Evolutionary conservation across 352 stramenopile species (phyloP), one percentile per base, ranked within the genome.

Genomic region (Blastocystis sp.): DNA sequence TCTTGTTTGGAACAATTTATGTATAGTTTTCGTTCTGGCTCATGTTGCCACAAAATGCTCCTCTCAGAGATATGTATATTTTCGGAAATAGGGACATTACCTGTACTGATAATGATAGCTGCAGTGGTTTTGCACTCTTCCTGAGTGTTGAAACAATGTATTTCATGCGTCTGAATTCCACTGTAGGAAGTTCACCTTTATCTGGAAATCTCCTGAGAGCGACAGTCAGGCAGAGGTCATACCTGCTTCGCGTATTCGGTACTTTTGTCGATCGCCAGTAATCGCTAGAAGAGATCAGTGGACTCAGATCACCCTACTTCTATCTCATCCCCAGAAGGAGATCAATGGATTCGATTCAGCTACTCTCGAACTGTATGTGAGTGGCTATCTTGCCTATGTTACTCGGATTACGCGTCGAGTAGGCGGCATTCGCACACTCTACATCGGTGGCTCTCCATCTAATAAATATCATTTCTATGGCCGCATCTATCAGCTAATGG

Each of bases 1-100:
- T 29, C 2, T 26, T 34, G 5, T 34, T 47, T 3, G 20, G 13
- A 11, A 13, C 50, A 37, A 37, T 9, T 45, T 4, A 84, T 23
- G 29, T 11, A 0, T 68, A 84, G 73, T 69, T 84, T 15, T 68
- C 47, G 3, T 68, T 84, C 41, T 84, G 73, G 73, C 54, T 84
- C 56, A 43, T 29, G 41, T n/a, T 84, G 11, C 73, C 73, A 15
- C 8, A 26, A 69, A 43, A 37, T 2, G 20, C 68, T 66, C 6
- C 53, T 6, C 34, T 37, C 2, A 68, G 50, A 34, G 73, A 68
- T 68, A 45, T 68, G 47, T 84, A 55, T 34, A 15, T 84, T 39
- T 7, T 84, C 9, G 73, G 73, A 47, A 84, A 84, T 84, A 50
- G 73, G 45, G 47, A 64, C 37, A 66, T 84, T n/a, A 23, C 45